phyloP scores from a whole-genome alignment of 345 rosid genomes.

The Aquilaria yunnanensis region DNA sequence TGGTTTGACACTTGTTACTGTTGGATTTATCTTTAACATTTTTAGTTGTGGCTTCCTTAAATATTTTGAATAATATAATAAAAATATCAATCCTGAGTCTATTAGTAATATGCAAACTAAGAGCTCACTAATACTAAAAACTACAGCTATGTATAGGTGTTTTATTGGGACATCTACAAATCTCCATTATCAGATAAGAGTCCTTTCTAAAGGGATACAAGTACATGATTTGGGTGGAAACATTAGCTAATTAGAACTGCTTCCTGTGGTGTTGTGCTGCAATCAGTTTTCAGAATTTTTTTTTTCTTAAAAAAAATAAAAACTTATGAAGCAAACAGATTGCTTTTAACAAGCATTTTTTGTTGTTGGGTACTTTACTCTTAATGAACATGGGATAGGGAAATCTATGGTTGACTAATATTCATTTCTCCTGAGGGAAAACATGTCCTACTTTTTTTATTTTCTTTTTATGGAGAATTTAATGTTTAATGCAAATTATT shows the following conservation, averaged over 20 bases:
- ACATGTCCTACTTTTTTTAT: neutral
- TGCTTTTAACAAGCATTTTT: no score
- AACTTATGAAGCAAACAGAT: no score
- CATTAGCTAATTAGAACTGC: no score
- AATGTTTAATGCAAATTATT: slow-evolving; percentile 53
- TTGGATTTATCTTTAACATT: slow-evolving; percentile 79
- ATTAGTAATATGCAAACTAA: slow-evolving; percentile 35
- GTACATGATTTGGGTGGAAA: no score
- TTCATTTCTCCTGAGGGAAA: neutral
- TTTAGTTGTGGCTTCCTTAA: slow-evolving; percentile 77
- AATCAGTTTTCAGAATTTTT: no score
- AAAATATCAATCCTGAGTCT: slow-evolving; percentile 48
- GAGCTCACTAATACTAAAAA: slow-evolving; percentile 83
- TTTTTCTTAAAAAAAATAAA: no score
- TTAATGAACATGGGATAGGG: no score
- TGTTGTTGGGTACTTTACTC: no score
- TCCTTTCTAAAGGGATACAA: neutral
- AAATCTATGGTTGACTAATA: no score
- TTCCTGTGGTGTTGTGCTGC: neutral
- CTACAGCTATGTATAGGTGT: slow-evolving; percentile 60
- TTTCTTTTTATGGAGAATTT: slow-evolving; percentile 10
- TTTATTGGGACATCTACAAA: slow-evolving; percentile 90
- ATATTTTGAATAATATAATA: slow-evolving; percentile 46
- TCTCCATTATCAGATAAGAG: slow-evolving; percentile 78
- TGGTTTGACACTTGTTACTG: slow-evolving; percentile 76